Percentiles rank a stretch among this genome's conserved stretches.
Evolutionary conservation across 2,329 filamentous ascomycete species (phyloP).

Genomic region (Ophiocordyceps camponoti-floridani): DNA sequence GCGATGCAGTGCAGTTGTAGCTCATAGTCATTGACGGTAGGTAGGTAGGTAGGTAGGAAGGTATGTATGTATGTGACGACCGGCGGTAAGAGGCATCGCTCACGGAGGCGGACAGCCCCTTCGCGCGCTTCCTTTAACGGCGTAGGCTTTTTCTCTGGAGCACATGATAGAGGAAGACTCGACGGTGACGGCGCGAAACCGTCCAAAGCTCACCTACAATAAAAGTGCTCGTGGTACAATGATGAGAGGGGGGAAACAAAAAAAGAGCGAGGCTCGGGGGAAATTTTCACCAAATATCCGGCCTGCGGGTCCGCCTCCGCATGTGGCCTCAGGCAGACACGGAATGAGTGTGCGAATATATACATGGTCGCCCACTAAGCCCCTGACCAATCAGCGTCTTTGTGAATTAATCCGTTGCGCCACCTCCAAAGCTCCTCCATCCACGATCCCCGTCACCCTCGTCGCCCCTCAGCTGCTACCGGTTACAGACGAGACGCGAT

Average conservation of each 20-base stretch:
- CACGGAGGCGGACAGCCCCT: constrained; percentile 35
- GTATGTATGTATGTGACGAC: constrained; percentile 38
- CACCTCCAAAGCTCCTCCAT: constrained; percentile 8
- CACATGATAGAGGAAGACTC: constrained; percentile 60
- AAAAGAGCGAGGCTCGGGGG: constrained; percentile 3
- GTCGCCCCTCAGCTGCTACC: background rate
- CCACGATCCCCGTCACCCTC: constrained; percentile 4
- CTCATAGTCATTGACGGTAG: constrained; percentile 32
- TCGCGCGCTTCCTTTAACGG: constrained; percentile 58
- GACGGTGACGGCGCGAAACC: constrained; percentile 26
- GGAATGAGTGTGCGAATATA: background rate
- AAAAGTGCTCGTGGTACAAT: constrained; percentile 52
- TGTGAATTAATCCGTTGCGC: constrained; percentile 25
- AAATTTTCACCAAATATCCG: constrained; percentile 2
- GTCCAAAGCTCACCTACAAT: constrained; percentile 51
- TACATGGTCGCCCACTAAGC: no score
- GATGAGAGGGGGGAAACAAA: constrained; percentile 24
- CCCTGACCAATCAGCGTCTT: constrained; percentile 20
- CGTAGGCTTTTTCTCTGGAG: constrained; percentile 39
- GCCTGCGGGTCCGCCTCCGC: background rate
- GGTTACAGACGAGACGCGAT: constrained; percentile 43
- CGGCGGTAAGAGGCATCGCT: constrained; percentile 55
- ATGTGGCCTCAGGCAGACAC: constrained; percentile 20
- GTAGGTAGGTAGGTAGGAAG: constrained; percentile 9
- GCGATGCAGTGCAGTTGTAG: constrained; percentile 93